phyloP scores from a whole-genome alignment of 192 early-diverging fungal genomes.

The Paraglomus occultum region DNA sequence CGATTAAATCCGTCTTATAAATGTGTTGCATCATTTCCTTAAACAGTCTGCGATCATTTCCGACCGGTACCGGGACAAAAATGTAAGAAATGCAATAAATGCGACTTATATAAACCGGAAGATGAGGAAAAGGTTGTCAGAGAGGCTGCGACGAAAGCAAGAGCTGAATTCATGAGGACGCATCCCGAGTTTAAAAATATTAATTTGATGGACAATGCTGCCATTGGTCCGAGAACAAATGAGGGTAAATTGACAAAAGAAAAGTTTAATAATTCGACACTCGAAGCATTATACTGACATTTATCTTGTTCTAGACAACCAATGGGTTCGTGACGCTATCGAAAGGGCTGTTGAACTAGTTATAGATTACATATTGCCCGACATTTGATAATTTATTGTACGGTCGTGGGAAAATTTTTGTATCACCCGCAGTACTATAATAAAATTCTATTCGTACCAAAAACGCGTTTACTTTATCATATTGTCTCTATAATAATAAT shows the following conservation, averaged over 20 bases:
- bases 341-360: conserved; percentile 14
- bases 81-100: conserved; percentile 51
- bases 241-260: neutral
- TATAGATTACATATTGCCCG: conserved; percentile 20
- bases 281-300: too few species aligned
- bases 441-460: too few species aligned
- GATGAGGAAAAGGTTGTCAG: conserved; percentile 46
- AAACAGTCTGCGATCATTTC: conserved; percentile 56
- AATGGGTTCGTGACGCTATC: conserved; percentile 2
- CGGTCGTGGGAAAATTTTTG: too few species aligned
- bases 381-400: too few species aligned
- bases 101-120: conserved; percentile 57
- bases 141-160: conserved; percentile 45
- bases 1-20: neutral
- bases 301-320: neutral
- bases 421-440: too few species aligned
- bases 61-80: conserved; percentile 46
- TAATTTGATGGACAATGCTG: conserved; percentile 24
- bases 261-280: too few species aligned
- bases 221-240: conserved; percentile 23
- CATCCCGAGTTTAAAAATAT: conserved; percentile 34
- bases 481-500: too few species aligned
- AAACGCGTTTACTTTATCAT: too few species aligned
- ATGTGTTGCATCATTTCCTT: neutral
- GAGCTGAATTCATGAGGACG: conserved; percentile 40